A percentile compares a stretch with the other conserved stretches of the same genome.
These are phyloP conservation scores for Suhomyces kilbournensis DNA, from an alignment of 805 yeast genomes.

Conservation along the genomic window DNA sequence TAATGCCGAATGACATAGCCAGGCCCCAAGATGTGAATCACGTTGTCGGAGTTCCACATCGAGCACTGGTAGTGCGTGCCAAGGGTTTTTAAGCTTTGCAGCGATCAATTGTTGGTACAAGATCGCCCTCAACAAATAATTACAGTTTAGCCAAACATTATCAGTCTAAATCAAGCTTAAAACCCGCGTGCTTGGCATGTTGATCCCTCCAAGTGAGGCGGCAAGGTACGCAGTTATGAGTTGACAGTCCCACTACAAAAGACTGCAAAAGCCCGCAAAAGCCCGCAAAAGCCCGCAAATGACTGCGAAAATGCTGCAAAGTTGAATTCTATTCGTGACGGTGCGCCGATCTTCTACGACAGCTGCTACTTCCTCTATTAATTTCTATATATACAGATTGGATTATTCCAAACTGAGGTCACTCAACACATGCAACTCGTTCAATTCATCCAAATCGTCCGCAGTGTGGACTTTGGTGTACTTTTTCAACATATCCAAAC, in stretches of 20 bases:
- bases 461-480: slow-evolving; percentile 2
- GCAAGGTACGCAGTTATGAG: background rate
- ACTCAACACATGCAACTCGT: slow-evolving; percentile 3
- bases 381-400: background rate
- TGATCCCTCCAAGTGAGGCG: background rate
- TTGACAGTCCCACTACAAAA: background rate
- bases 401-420: slow-evolving; percentile 2
- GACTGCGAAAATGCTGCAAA: background rate
- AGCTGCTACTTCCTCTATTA: background rate
- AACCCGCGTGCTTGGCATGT: background rate
- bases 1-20: background rate
- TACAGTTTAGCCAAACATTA: background rate
- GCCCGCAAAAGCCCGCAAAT: background rate
- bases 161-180: background rate
- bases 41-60: background rate
- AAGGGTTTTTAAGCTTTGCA: background rate
- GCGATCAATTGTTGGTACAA: background rate
- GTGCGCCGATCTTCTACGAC: background rate
- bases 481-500: slow-evolving; percentile 6
- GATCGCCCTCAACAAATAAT: background rate
- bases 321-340: background rate
- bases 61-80: background rate
- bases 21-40: background rate
- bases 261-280: background rate
- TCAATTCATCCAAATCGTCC: slow-evolving; percentile 8